Evolutionary conservation across 2,329 filamentous ascomycete species (phyloP).

Genomic region (Phialophora tarda): DNA sequence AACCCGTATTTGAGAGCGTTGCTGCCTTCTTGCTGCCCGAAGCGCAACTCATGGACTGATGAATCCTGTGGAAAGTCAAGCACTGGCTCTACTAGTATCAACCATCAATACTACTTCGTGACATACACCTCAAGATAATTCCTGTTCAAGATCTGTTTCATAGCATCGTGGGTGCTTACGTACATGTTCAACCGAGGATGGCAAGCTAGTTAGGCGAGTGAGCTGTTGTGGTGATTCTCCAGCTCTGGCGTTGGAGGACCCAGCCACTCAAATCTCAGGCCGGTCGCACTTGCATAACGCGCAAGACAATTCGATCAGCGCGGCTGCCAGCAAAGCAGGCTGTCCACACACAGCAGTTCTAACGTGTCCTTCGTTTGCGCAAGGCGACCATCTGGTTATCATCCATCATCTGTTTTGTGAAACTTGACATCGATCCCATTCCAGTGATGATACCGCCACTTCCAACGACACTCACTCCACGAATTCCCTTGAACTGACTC

Average conservation of each 20-base stretch:
- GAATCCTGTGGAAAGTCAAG: neutral
- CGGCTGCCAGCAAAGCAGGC: slow-evolving; percentile 26
- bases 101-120: neutral
- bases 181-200: neutral
- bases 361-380: neutral
- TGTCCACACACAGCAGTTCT: slow-evolving; percentile 9
- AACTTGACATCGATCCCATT: slow-evolving; percentile 3
- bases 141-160: neutral
- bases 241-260: slow-evolving; percentile 8
- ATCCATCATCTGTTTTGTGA: slow-evolving; percentile 8
- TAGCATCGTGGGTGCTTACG: neutral
- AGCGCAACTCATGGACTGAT: neutral
- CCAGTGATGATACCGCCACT: slow-evolving; percentile 18
- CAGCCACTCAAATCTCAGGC: slow-evolving; percentile 33
- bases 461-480: slow-evolving; percentile 1
- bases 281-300: slow-evolving; percentile 25
- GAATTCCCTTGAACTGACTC: slow-evolving; percentile 7
- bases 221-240: neutral
- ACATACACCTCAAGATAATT: neutral
- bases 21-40: neutral
- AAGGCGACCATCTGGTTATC: neutral
- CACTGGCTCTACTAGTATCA: neutral
- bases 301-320: slow-evolving; percentile 21
- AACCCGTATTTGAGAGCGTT: neutral
- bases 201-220: slow-evolving; percentile 7